Evolutionary conservation across 2,329 filamentous ascomycete genomes (phyloP), one percentile per base, ranked within the genome.

Genomic region (Macroventuria anomochaeta): DNA sequence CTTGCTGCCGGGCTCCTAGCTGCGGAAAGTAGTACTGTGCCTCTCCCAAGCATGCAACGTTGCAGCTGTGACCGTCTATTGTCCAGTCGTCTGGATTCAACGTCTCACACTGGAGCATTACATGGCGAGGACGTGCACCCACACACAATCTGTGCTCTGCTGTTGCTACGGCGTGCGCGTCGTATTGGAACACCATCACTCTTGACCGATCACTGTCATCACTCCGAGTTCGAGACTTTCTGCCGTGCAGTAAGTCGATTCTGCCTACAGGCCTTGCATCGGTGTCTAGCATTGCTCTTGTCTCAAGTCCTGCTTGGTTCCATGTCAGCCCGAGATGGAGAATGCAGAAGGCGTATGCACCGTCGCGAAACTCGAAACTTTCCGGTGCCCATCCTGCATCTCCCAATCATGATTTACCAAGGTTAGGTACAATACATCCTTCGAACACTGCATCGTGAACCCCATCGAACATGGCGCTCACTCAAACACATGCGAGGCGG

Each of bases 61-160:
- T 25, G 42, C 49, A 15, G 49, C 36, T 33, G 26, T 44, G 47
- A 44, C 26, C 33, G 33, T 43, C n/a, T 48, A n/a, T 25, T 46
- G 42, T 40, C 26, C n/a, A 37, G 18, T 41, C 20, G 37, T 36
- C 50, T 47, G 40, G 47, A 51, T 26, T 20, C 33, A 28, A 51
- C 33, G 32, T 39, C 25, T 43, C 26, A 23, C 26, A 26, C 21
- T 32, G 20, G 8, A 18, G 21, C 29, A 25, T 33, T 34, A 20
- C 44, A 48, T 15, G 6, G 3, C 12, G 5, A 26, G 49, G 41
- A 29, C 36, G 49, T 52, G 36, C 29, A 21, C 29, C 15, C 31
- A 12, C 21, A 47, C 44, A 39, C 34, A 26, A 47, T 18, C 44
- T 39, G 25, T 46, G 25, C 37, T 40, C 15, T 40, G 37, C 26